These are phyloP conservation scores for Quercus ilex DNA, from an alignment of 306 rosid species.

Conservation along the genomic window DNA sequence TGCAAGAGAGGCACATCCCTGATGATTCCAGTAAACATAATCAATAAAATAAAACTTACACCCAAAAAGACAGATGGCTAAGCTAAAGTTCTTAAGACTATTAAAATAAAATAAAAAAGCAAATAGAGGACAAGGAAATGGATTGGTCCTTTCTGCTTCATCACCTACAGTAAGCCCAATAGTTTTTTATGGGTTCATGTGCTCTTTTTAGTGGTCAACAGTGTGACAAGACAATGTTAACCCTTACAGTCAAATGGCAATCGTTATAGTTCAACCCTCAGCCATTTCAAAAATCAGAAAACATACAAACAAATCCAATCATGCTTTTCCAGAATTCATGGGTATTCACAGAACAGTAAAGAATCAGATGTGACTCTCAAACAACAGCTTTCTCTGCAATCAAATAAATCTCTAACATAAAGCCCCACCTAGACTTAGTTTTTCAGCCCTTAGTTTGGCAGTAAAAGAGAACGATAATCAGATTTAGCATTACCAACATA, in stretches of 20 bases:
- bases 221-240: neutral
- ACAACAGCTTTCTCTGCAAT: neutral
- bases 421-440: neutral
- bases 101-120: too few species aligned
- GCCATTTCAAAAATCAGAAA: neutral
- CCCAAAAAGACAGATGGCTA: neutral
- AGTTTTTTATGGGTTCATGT: neutral
- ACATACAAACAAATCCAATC: neutral
- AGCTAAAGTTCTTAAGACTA: neutral
- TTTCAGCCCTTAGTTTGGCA: neutral
- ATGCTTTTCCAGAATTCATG: neutral
- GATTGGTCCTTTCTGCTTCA: neutral
- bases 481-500: neutral
- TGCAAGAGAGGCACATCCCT: conserved; percentile 76
- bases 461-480: neutral
- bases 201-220: too few species aligned
- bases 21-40: conserved; percentile 15
- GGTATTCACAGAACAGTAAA: neutral
- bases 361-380: too few species aligned
- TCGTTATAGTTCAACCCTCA: neutral
- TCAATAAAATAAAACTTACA: neutral
- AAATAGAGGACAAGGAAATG: neutral
- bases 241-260: neutral
- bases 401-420: neutral
- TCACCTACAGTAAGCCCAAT: neutral